These are phyloP conservation scores for Trametes cingulata DNA, from an alignment of 768 basidiomycete genomes.

Conservation along the genomic window DNA sequence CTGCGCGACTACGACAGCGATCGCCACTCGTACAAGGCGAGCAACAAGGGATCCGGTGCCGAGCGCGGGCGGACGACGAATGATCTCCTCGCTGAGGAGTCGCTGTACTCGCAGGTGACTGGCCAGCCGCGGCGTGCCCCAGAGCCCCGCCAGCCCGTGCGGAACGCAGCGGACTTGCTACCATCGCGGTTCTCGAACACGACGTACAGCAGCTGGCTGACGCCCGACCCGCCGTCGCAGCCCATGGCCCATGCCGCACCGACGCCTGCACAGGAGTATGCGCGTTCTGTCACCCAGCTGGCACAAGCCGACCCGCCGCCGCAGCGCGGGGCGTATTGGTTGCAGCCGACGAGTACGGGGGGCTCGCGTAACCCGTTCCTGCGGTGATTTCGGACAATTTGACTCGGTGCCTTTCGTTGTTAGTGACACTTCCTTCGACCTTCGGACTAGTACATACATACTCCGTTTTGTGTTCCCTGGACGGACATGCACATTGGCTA, in stretches of 20 bases:
- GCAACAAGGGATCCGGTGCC: constrained; percentile 12
- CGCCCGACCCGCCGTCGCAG: constrained; percentile 22
- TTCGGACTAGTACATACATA: constrained; percentile 5
- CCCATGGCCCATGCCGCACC: constrained; percentile 32
- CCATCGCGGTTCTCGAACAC: constrained; percentile 52
- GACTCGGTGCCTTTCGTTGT: not conserved
- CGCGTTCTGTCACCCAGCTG: constrained; percentile 44
- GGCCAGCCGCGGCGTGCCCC: constrained; percentile 60
- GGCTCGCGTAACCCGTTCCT: constrained; percentile 54
- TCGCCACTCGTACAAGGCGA: constrained; percentile 16
- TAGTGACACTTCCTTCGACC: constrained; percentile 3
- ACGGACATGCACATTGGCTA: constrained; percentile 7
- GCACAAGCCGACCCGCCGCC: constrained; percentile 15
- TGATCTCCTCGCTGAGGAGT: constrained; percentile 43
- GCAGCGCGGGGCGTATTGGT: constrained; percentile 42
- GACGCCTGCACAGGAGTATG: constrained; percentile 66
- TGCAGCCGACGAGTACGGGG: constrained; percentile 45
- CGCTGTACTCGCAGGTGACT: constrained; percentile 70
- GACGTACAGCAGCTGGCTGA: constrained; percentile 40
- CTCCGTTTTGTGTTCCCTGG: not conserved
- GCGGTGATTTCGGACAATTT: constrained; percentile 36
- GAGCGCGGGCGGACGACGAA: constrained; percentile 15
- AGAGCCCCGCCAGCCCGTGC: constrained; percentile 74
- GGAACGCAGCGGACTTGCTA: constrained; percentile 40
- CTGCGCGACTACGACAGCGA: constrained; percentile 27